Evolutionary conservation across 2,329 filamentous ascomycete genomes (phyloP).

Genomic region (Neonectria ditissima): DNA sequence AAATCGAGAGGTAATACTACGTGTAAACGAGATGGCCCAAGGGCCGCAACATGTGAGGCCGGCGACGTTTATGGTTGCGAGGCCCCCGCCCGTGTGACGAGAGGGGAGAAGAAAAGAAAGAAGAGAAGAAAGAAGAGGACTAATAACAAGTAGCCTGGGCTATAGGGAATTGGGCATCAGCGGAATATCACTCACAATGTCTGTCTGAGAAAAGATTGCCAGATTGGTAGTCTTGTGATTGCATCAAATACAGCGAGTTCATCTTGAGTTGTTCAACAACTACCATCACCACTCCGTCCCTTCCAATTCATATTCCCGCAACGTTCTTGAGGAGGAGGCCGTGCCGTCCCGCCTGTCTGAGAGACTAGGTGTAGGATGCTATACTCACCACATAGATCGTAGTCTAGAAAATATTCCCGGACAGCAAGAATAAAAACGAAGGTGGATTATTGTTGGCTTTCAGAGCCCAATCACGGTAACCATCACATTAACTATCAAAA

Average conservation of each 20-base stretch:
- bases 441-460: background rate
- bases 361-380: background rate
- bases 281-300: background rate
- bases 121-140: too few relatives aligned
- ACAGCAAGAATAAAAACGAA: background rate
- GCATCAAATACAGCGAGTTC: background rate
- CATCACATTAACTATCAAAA: too few relatives aligned
- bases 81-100: background rate
- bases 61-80: background rate
- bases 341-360: too few relatives aligned
- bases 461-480: background rate
- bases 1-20: background rate
- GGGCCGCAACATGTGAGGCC: background rate
- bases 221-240: background rate
- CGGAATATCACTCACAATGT: background rate
- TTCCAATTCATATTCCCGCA: background rate
- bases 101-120: too few relatives aligned
- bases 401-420: too few relatives aligned
- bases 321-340: background rate
- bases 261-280: background rate
- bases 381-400: background rate
- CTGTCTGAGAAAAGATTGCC: too few relatives aligned
- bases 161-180: background rate
- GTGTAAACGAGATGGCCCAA: background rate
- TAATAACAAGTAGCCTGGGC: too few relatives aligned